These are phyloP conservation scores for Rhytidhysteron rufulum DNA, from an alignment of 2,329 filamentous ascomycete genomes.

Conservation along the genomic window DNA sequence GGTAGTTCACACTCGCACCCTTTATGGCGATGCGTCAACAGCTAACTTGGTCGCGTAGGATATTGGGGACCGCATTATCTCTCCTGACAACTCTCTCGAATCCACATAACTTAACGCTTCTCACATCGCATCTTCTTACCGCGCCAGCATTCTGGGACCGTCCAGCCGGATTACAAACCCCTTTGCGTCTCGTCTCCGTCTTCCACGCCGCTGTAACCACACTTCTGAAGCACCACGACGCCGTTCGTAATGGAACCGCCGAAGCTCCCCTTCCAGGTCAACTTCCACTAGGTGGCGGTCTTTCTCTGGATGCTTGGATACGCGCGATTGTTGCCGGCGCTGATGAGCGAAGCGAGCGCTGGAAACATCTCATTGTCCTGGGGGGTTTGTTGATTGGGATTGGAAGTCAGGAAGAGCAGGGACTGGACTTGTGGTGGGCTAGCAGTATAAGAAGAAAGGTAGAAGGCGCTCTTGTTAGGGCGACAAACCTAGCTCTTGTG, in stretches of 20 bases:
- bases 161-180: slow-evolving; percentile 59
- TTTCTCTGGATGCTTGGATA: slow-evolving; percentile 55
- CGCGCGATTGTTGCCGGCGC: slow-evolving; percentile 57
- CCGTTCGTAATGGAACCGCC: slow-evolving; percentile 26
- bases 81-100: slow-evolving; percentile 69
- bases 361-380: slow-evolving; percentile 80
- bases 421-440: slow-evolving; percentile 59
- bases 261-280: slow-evolving; percentile 25
- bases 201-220: slow-evolving; percentile 65
- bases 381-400: slow-evolving; percentile 76
- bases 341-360: slow-evolving; percentile 61
- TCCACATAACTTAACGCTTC: slow-evolving; percentile 68
- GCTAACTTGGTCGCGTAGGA: slow-evolving; percentile 28
- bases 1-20: slow-evolving; percentile 38
- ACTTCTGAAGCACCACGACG: slow-evolving; percentile 47
- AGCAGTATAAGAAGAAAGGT: slow-evolving; percentile 62
- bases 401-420: slow-evolving; percentile 39
- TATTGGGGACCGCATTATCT: slow-evolving; percentile 63
- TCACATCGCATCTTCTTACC: slow-evolving; percentile 68
- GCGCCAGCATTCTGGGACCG: slow-evolving; percentile 67
- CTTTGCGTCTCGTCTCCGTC: slow-evolving; percentile 64
- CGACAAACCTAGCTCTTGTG: slow-evolving; percentile 69
- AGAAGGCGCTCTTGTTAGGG: slow-evolving; percentile 69
- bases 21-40: slow-evolving; percentile 14
- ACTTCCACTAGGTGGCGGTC: slow-evolving; percentile 39